Conservation (phyloP, 169 alveolate genomes). For the Perkinsus chesapeaki region DNA sequence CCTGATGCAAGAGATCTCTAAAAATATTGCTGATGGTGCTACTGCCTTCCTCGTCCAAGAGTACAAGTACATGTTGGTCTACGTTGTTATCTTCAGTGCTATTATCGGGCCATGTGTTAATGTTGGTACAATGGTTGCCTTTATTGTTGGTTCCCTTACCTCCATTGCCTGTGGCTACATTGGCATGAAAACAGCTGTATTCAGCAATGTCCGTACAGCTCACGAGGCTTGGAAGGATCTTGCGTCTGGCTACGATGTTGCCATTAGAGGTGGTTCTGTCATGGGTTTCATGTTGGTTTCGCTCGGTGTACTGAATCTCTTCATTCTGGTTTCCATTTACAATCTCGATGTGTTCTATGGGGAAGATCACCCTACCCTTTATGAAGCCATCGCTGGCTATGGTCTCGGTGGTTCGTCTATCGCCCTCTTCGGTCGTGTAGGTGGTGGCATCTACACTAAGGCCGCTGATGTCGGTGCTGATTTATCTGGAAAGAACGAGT, state of each 20-base stretch:
- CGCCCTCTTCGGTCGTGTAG: slow-evolving; percentile 83
- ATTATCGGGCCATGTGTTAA: slow-evolving; percentile 43
- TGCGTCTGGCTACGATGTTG: slow-evolving; percentile 59
- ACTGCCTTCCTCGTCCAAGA: slow-evolving; percentile 72
- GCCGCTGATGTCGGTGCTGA: slow-evolving; percentile 89
- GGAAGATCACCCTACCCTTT: slow-evolving; percentile 36
- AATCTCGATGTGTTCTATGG: slow-evolving; percentile 22
- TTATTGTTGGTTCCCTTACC: slow-evolving; percentile 73
- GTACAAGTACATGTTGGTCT: slow-evolving; percentile 61
- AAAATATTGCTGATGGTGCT: slow-evolving; percentile 74
- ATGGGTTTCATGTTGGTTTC: slow-evolving; percentile 77
- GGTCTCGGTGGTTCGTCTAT: slow-evolving; percentile 81
- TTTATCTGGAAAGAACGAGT: slow-evolving; percentile 77
- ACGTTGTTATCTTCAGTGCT: slow-evolving; percentile 58
- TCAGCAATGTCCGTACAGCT: slow-evolving; percentile 68
- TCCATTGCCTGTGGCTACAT: slow-evolving; percentile 76
- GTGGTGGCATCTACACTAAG: slow-evolving; percentile 88
- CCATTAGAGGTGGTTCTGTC: slow-evolving; percentile 73
- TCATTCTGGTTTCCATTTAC: slow-evolving; percentile 42
- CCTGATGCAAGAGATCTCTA: slow-evolving; percentile 52
- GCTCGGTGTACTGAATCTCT: slow-evolving; percentile 54
- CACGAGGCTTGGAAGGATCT: slow-evolving; percentile 59
- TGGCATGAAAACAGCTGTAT: slow-evolving; percentile 74
- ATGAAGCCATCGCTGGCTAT: slow-evolving; percentile 72
- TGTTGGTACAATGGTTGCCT: slow-evolving; percentile 63